A percentile compares a stretch with the other conserved stretches of the same genome.
Conservation (phyloP, 2,329 filamentous ascomycete species). For the Penicillium sp. region DNA sequence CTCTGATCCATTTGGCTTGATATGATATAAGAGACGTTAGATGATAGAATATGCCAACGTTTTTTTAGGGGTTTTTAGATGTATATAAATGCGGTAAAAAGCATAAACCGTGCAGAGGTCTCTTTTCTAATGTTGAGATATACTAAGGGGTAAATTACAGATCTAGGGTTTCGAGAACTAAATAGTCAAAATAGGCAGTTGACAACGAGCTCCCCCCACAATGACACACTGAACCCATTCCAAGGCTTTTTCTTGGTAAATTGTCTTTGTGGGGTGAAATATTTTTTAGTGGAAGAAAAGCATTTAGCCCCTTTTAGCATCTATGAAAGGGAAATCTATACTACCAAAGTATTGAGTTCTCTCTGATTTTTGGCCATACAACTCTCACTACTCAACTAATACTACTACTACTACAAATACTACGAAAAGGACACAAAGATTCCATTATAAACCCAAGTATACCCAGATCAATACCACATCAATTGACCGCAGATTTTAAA, state of each 20-base stretch:
- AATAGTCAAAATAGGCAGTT: constrained; percentile 3
- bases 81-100: neutral
- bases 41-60: neutral
- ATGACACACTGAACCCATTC: neutral
- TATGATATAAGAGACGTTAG: neutral
- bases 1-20: neutral
- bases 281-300: neutral
- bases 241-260: neutral
- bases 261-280: neutral
- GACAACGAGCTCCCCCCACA: constrained; percentile 3
- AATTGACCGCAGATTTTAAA: neutral
- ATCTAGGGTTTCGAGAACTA: neutral
- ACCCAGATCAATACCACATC: neutral
- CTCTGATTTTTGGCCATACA: neutral
- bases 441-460: no score
- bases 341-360: no score
- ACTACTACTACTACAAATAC: neutral
- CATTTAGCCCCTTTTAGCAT: neutral
- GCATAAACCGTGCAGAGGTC: neutral
- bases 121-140: neutral
- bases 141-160: neutral
- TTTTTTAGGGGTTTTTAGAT: neutral
- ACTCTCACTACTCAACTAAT: neutral
- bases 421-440: neutral
- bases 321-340: neutral